These are phyloP conservation scores for Fusarium lyarnte DNA, from an alignment of 2,329 filamentous ascomycete species.

Conservation along the genomic window DNA sequence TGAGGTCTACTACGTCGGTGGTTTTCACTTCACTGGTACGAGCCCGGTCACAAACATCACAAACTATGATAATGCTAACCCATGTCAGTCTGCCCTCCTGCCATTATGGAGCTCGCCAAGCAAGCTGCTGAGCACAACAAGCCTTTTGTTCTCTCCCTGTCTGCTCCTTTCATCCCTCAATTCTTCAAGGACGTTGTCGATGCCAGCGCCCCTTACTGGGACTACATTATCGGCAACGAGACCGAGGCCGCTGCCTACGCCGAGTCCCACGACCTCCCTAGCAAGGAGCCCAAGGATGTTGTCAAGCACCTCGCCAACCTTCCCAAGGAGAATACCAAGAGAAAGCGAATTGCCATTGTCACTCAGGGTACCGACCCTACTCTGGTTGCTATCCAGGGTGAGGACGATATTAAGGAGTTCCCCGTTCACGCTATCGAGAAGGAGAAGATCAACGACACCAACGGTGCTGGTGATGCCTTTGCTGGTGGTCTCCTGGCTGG, in stretches of 20 bases:
- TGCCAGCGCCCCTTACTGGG: slow-evolving; percentile 87
- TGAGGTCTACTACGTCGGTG: slow-evolving; percentile 90
- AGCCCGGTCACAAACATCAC: not conserved
- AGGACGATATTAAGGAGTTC: slow-evolving; percentile 77
- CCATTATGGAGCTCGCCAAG: slow-evolving; percentile 88
- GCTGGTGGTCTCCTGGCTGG: slow-evolving; percentile 94
- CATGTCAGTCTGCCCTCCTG: slow-evolving; percentile 79
- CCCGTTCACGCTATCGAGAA: slow-evolving; percentile 81
- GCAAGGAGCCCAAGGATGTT: slow-evolving; percentile 83
- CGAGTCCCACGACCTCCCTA: slow-evolving; percentile 78
- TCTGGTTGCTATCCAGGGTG: slow-evolving; percentile 79
- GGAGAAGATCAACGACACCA: slow-evolving; percentile 91
- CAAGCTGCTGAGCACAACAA: slow-evolving; percentile 92
- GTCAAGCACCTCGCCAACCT: slow-evolving; percentile 85
- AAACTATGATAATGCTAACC: slow-evolving; percentile 13
- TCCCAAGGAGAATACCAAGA: slow-evolving; percentile 89
- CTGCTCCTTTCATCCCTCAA: slow-evolving; percentile 93
- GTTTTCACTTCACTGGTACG: slow-evolving; percentile 87
- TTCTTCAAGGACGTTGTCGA: slow-evolving; percentile 98
- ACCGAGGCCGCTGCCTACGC: slow-evolving; percentile 91
- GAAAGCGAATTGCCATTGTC: slow-evolving; percentile 87
- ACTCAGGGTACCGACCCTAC: slow-evolving; percentile 96
- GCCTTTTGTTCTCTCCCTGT: slow-evolving; percentile 89
- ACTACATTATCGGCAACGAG: slow-evolving; percentile 97
- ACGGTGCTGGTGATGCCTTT: slow-evolving; percentile 96